phyloP scores from a whole-genome alignment of 2,329 filamentous ascomycete species.

The Sporothrix brasiliensis region DNA sequence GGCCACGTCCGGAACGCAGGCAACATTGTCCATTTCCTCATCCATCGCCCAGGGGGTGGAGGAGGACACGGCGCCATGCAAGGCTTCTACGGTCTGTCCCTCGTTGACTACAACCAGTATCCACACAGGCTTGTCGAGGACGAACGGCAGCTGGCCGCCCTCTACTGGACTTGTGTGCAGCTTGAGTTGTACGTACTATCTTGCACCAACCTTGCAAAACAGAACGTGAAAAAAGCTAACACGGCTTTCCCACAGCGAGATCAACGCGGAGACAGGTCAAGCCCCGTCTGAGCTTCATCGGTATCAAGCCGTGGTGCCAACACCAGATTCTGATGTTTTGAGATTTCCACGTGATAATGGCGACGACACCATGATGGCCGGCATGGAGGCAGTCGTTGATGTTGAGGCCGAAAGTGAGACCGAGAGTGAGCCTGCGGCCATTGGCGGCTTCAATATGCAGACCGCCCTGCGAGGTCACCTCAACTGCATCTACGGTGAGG shows the following conservation, averaged over 20 bases:
- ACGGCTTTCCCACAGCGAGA: slow-evolving; percentile 24
- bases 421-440: background rate
- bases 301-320: slow-evolving; percentile 31
- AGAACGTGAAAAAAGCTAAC: background rate
- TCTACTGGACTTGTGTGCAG: slow-evolving; percentile 35
- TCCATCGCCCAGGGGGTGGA: slow-evolving; percentile 8
- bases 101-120: slow-evolving; percentile 29
- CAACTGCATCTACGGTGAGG: slow-evolving; percentile 31
- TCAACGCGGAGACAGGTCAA: slow-evolving; percentile 27
- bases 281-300: slow-evolving; percentile 30
- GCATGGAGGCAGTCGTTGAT: background rate
- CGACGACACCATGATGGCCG: background rate
- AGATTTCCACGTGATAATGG: background rate
- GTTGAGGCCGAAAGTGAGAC: background rate
- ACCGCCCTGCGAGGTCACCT: slow-evolving; percentile 26
- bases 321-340: slow-evolving; percentile 25
- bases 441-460: slow-evolving; percentile 30
- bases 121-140: slow-evolving; percentile 22
- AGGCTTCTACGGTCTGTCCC: slow-evolving; percentile 3
- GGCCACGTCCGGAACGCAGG: slow-evolving; percentile 30
- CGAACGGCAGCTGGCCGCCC: slow-evolving; percentile 31
- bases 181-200: slow-evolving; percentile 34
- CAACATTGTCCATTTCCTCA: slow-evolving; percentile 21
- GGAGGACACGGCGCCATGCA: background rate
- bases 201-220: background rate